phyloP scores from a whole-genome alignment of 2,329 filamentous ascomycete genomes.

The Cercospora beticola region DNA sequence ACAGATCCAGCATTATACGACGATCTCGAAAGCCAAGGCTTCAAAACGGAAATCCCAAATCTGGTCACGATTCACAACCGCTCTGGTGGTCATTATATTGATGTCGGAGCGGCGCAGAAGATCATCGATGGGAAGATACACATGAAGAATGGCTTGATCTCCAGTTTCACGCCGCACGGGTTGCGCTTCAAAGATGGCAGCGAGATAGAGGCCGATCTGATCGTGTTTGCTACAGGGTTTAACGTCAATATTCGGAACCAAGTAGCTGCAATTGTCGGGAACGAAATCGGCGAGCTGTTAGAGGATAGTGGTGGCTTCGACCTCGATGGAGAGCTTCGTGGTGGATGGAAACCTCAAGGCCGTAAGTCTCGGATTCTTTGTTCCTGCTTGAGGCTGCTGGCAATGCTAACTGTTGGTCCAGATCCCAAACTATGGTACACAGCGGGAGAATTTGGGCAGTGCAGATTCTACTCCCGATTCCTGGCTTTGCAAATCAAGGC shows the following conservation, averaged over 20 bases:
- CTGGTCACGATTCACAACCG: neutral
- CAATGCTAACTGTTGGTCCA: conserved; percentile 19
- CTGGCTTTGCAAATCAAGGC: conserved; percentile 49
- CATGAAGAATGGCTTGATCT: neutral
- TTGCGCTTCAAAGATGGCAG: neutral
- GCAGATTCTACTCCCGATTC: conserved; percentile 50
- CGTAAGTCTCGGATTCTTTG: neutral
- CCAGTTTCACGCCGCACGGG: neutral
- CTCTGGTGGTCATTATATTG: neutral
- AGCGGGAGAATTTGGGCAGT: conserved; percentile 45
- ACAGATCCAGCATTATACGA: neutral
- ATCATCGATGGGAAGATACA: neutral
- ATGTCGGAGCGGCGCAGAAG: neutral
- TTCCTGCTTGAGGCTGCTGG: neutral
- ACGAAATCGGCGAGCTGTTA: neutral
- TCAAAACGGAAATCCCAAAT: neutral
- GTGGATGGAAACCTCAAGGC: neutral
- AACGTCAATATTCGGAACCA: neutral
- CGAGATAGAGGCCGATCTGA: neutral
- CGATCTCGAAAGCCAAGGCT: neutral
- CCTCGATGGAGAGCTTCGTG: neutral
- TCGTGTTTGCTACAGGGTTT: neutral
- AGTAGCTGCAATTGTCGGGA: neutral
- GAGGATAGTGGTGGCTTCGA: neutral
- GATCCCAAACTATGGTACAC: conserved; percentile 47